Percentiles rank a stretch among this genome's conserved stretches.
These are phyloP conservation scores for Eucalyptus marginata DNA, from an alignment of 345 rosid genomes.

Conservation along the genomic window DNA sequence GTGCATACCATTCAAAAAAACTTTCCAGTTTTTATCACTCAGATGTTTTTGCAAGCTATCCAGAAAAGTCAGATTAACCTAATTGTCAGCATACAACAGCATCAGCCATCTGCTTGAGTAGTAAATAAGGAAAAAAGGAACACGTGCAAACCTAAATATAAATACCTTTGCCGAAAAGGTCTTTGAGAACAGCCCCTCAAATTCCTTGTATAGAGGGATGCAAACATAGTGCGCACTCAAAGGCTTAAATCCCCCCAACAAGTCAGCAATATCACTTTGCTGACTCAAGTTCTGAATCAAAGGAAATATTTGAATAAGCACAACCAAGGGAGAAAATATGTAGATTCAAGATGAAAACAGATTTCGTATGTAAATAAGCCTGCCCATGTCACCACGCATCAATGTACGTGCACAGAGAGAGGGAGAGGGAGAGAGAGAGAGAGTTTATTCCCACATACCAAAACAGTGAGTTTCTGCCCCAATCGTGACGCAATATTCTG, in stretches of 20 bases:
- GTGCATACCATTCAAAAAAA: slow-evolving; percentile 32
- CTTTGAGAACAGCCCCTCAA: slow-evolving; percentile 42
- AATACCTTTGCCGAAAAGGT: slow-evolving; percentile 40
- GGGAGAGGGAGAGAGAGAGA: neutral
- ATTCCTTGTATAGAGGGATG: slow-evolving; percentile 61
- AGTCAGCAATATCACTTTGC: slow-evolving; percentile 91
- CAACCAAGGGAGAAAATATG: neutral
- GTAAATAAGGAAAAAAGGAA: neutral
- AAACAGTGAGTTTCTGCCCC: slow-evolving; percentile 79
- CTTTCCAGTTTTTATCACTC: slow-evolving; percentile 48
- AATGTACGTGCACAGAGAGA: neutral
- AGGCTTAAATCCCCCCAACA: slow-evolving; percentile 97
- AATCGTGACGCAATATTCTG: slow-evolving; percentile 75
- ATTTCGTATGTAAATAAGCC: neutral
- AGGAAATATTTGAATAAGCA: neutral
- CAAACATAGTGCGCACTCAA: slow-evolving; percentile 58
- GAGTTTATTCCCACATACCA: slow-evolving; percentile 28
- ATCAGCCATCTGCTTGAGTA: slow-evolving; percentile 1
- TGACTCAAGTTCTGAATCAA: slow-evolving; percentile 83
- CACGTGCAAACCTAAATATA: neutral
- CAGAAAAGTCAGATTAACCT: slow-evolving; percentile 36
- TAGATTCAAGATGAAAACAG: neutral
- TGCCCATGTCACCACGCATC: neutral
- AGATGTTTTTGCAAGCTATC: slow-evolving; percentile 26
- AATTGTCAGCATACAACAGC: slow-evolving; percentile 10